Percentiles rank a stretch among this genome's conserved stretches.
These are phyloP conservation scores for Ceratorhiza oryzae-sativae DNA, from an alignment of 1,284 basidiomycete genomes.

Conservation along the genomic window DNA sequence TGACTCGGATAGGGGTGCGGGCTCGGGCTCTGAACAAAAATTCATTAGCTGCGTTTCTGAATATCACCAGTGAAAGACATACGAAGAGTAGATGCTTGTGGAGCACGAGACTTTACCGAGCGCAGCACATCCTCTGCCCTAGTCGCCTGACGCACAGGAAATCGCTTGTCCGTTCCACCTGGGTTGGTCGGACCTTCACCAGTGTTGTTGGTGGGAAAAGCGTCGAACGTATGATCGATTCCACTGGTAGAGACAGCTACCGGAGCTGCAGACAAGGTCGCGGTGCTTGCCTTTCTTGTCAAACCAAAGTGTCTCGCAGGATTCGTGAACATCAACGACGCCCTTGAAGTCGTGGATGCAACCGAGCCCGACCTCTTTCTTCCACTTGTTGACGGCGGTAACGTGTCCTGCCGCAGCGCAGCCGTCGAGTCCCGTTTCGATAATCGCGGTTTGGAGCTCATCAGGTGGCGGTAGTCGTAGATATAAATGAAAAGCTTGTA, in stretches of 20 bases:
- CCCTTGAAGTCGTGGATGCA: conserved; percentile 17
- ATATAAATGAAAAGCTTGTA: conserved; percentile 5
- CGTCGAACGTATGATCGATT: conserved; percentile 17
- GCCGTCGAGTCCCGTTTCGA: conserved; percentile 33
- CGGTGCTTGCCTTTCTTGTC: conserved; percentile 35
- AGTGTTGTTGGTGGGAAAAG: background rate
- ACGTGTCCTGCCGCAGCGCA: conserved; percentile 17
- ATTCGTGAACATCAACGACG: conserved; percentile 22
- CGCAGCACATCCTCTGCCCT: conserved; percentile 29
- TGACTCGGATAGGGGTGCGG: conserved; percentile 31
- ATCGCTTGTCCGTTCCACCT: background rate
- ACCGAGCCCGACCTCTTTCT: conserved; percentile 17
- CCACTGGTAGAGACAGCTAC: conserved; percentile 7
- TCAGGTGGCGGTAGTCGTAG: conserved; percentile 25
- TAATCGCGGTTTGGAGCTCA: conserved; percentile 16
- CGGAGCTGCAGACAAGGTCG: conserved; percentile 26
- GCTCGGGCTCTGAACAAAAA: conserved; percentile 8
- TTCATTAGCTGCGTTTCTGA: background rate
- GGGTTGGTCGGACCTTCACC: background rate
- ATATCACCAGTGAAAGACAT: background rate
- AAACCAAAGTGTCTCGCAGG: conserved; percentile 34
- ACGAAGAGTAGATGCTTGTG: conserved; percentile 1
- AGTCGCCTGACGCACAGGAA: conserved; percentile 31
- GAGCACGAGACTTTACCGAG: conserved; percentile 7
- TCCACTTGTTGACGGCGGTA: background rate